A percentile compares a stretch with the other conserved stretches of the same genome.
Conservation (phyloP, 2,329 filamentous ascomycete species). For the Aspergillus terreus region DNA sequence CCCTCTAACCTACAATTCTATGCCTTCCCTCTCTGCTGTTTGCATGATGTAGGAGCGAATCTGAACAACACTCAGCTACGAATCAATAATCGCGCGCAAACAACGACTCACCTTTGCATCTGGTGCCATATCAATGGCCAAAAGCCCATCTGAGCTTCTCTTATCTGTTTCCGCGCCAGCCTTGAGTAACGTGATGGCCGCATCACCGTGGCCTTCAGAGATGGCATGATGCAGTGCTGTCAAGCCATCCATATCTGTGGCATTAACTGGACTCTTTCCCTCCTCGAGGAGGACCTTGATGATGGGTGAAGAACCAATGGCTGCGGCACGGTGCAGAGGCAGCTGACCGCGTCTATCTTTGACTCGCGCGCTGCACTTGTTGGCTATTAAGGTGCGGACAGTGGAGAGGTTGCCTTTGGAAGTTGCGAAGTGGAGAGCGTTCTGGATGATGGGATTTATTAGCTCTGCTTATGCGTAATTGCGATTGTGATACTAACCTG, state of each 20-base stretch:
- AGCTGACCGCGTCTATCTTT: constrained; percentile 88
- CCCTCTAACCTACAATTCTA: constrained; percentile 50
- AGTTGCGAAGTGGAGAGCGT: constrained; percentile 83
- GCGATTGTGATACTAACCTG: constrained; percentile 28
- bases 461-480: background rate
- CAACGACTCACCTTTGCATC: constrained; percentile 67
- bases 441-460: constrained; percentile 47
- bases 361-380: constrained; percentile 72
- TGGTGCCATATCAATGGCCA: constrained; percentile 79
- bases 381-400: constrained; percentile 70
- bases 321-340: constrained; percentile 85
- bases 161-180: constrained; percentile 79
- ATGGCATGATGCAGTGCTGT: constrained; percentile 81
- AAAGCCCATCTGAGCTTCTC: constrained; percentile 64
- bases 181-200: constrained; percentile 76
- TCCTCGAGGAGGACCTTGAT: constrained; percentile 73
- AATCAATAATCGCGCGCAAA: background rate
- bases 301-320: constrained; percentile 84
- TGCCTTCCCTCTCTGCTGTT: constrained; percentile 78
- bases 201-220: constrained; percentile 65
- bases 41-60: constrained; percentile 73
- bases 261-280: constrained; percentile 73
- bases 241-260: constrained; percentile 75
- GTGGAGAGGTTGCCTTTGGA: constrained; percentile 85
- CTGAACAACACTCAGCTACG: constrained; percentile 36